Base-by-base conservation (phyloP, 2,329 filamentous ascomycete genomes). In the Microsporum ferrugineum region DNA sequence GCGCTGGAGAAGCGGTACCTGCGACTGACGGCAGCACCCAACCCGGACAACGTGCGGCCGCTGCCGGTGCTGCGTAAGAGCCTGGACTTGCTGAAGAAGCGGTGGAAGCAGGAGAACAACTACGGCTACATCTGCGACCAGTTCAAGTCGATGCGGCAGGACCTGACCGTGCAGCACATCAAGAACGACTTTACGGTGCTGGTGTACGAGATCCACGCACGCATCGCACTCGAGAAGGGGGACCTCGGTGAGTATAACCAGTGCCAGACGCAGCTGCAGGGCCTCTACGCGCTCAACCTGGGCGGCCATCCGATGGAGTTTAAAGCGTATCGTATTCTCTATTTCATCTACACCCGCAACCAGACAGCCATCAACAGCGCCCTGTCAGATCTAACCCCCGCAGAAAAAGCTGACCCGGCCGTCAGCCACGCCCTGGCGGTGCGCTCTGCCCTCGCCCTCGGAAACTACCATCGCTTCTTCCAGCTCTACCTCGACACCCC, bases 181-280 rank as follows among this genome's bases (percentile, higher is more conserved):
- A 91, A 90, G 77, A 96, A 91, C 75, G 89, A 95, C 59, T 97
- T 99, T 73, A 97, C 94, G 31, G 91, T 97, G 65, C 88, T 84
- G 65, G 94, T 96, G 56, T 99, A 99, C 76, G 94, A 99, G 78
- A 95, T 92, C 64, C 94, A 99, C 77, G 94, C 92, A 65, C 87
- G 94, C 63, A 97, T 99, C 77, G 94, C 94, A 67, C 81, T 99
- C 76, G 92, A 99, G 77, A 96, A 95, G 83, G 91, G 89, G 78
- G 94, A 99, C 81, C 84, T 97, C 80, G 92, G 94, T 99, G 94
- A 99, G 94, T 99, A 99, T 94, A 99, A 99, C 80, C 94, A 99
- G 83, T 99, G 94, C 77, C 94, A 99, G 80, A 97, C 94, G 71
- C 94, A 99, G 79, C 82, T 99, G 72, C 89, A 90, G 76, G 90